A percentile compares a stretch with the other conserved stretches of the same genome.
Conservation (phyloP, 371 early-diverging fungal species). For the Apophysomyces trapeziformis region DNA sequence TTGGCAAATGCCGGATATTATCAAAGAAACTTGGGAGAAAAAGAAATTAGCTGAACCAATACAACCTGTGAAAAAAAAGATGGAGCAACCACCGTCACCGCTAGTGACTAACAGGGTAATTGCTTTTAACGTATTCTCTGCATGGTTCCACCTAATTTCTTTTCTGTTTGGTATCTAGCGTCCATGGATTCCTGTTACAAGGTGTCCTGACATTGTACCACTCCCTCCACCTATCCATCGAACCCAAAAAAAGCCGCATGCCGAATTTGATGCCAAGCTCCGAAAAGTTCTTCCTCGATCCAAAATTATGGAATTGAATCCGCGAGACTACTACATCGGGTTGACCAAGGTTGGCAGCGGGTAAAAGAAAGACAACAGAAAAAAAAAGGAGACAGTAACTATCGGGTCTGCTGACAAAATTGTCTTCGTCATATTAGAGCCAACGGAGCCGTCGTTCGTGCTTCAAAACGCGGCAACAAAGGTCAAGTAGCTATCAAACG, state of each 20-base stretch:
- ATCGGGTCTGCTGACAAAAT: too few relatives aligned
- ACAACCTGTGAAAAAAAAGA: not conserved
- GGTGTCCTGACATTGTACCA: constrained; percentile 40
- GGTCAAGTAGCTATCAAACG: constrained; percentile 54
- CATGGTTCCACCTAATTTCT: too few relatives aligned
- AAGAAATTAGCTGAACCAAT: constrained; percentile 18
- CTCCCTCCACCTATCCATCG: constrained; percentile 33
- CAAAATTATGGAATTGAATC: constrained; percentile 50
- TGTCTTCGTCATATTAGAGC: constrained; percentile 22
- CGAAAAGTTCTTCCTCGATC: constrained; percentile 46
- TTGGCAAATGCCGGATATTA: constrained; percentile 55
- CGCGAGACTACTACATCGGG: constrained; percentile 40
- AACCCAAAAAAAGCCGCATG: constrained; percentile 38
- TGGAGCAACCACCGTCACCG: not conserved
- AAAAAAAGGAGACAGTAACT: too few relatives aligned
- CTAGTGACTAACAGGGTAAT: not conserved
- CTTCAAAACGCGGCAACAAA: constrained; percentile 28
- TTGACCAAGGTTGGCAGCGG: constrained; percentile 51
- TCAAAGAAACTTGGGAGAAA: constrained; percentile 45
- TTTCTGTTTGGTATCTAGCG: too few relatives aligned
- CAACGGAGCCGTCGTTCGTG: constrained; percentile 39
- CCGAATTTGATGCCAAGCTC: constrained; percentile 50
- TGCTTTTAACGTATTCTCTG: not conserved
- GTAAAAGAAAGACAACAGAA: constrained; percentile 22
- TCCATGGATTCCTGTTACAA: constrained; percentile 52